phyloP scores from a whole-genome alignment of 208 protist species.

The Leishmania turanica region DNA sequence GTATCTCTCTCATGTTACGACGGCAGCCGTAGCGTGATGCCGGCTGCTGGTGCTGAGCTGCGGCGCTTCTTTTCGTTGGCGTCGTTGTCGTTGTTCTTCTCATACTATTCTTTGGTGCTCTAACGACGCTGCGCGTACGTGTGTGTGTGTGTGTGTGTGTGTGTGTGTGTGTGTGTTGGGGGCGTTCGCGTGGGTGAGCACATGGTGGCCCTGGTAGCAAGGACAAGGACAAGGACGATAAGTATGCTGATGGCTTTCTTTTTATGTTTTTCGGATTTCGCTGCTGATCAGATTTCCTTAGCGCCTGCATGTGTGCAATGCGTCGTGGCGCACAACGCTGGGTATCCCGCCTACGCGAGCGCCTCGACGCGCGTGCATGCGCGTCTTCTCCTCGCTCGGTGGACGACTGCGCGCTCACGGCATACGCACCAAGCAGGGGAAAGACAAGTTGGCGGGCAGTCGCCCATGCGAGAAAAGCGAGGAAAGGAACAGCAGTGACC shows the following conservation, averaged over 20 bases:
- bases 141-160: background rate
- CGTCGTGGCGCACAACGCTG: background rate
- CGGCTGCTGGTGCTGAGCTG: no score
- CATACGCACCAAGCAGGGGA: background rate
- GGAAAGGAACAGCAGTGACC: background rate
- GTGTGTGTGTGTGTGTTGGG: background rate
- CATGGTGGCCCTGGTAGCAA: no score
- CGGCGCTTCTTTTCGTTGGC: no score
- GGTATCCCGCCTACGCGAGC: background rate
- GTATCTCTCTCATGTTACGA: no score
- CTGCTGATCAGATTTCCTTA: background rate
- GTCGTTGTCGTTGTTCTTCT: no score
- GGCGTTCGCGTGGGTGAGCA: background rate
- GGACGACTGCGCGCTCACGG: background rate
- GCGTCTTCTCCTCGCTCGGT: background rate
- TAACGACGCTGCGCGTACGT: constrained; percentile 1
- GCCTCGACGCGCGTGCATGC: no score
- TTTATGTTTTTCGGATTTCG: background rate
- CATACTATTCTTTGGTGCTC: no score
- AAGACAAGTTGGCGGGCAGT: background rate
- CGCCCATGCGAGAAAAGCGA: background rate
- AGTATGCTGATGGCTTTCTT: background rate
- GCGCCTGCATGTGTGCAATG: background rate
- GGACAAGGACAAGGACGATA: background rate
- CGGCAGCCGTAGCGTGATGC: no score